These are phyloP conservation scores for Thamnidium elegans DNA, from an alignment of 192 early-diverging fungal genomes.

Conservation along the genomic window DNA sequence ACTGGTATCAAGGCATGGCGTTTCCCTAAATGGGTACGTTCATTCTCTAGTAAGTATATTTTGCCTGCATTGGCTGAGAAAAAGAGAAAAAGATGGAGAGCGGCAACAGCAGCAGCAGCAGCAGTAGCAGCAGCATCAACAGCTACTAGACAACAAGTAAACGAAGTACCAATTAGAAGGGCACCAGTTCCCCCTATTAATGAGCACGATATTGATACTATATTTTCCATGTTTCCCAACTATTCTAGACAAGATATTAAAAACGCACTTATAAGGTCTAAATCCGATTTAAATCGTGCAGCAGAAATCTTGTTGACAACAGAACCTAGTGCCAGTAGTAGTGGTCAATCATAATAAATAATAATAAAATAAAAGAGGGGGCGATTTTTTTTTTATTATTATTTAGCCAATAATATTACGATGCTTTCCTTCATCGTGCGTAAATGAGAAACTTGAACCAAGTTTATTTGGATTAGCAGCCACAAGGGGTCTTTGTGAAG, in stretches of 20 bases:
- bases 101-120: not conserved
- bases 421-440: constrained; percentile 6
- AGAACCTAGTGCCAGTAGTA: not conserved
- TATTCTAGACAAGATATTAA: constrained; percentile 40
- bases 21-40: constrained; percentile 39
- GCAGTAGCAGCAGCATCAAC: not conserved
- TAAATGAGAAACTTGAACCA: constrained; percentile 17
- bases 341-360: not conserved
- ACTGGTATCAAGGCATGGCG: constrained; percentile 47
- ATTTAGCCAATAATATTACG: not conserved
- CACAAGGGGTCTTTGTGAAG: constrained; percentile 18
- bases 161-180: not conserved
- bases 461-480: constrained; percentile 16
- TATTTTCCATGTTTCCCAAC: constrained; percentile 55
- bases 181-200: not conserved
- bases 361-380: not conserved
- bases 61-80: constrained; percentile 40
- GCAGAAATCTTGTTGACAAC: constrained; percentile 37
- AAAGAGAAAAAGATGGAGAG: constrained; percentile 13
- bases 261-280: constrained; percentile 43
- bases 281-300: constrained; percentile 56
- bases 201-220: constrained; percentile 44
- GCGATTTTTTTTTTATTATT: not conserved
- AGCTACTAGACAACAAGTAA: not conserved
- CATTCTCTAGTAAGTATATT: constrained; percentile 41